Base-by-base conservation (phyloP, 2,329 filamentous ascomycete species). In the Tolypocladium amazonense region DNA sequence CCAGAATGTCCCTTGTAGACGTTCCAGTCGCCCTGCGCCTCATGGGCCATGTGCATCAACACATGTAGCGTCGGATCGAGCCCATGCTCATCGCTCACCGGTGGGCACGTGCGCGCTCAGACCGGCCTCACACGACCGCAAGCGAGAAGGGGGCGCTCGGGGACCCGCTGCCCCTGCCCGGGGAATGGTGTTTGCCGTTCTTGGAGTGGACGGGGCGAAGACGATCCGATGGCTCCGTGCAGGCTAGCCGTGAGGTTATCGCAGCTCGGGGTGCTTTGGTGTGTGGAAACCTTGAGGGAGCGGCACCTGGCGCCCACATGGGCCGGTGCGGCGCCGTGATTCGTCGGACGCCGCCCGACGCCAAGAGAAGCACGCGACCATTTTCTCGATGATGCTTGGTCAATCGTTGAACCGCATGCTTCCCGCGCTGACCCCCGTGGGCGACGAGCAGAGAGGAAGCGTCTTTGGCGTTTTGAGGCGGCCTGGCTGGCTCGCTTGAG, bases 361-460 rank as follows among this genome's bases (percentile, higher is more conserved):
- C 62, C 66, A 61, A 61, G 62, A 62, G 63, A 69, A 75, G 73
- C 73, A 75, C 73, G 73, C 73, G 73, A 75, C 73, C 72, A 73
- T 71, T 73, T 73, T 67, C 73, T 75, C 67, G 70, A 75, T 73
- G 72, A 72, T 75, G 73, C 73, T 75, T 75, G 73, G 73, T 74
- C 73, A 71, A 74, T 70, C 60, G 62, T 52, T 37, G 38, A 38
- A 47, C 35, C 62, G 23, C 30, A n/a, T 33, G 30, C 30, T 53
- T 23, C 50, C 30, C 20, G 30, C 30, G 50, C 50, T 6, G 50
- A 18, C 30, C 50, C 50, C 50, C 30, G 47, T 52, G 27, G 50
- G 4, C 30, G 50, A 12, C 30, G 30, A 52, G 12, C 47, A 50
- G 45, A 18, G 23, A 27, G 14, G 45, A 50, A 23, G 25, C 12